These are phyloP conservation scores for Strobilomyces confusus DNA, from an alignment of 768 basidiomycete genomes.

Conservation along the genomic window DNA sequence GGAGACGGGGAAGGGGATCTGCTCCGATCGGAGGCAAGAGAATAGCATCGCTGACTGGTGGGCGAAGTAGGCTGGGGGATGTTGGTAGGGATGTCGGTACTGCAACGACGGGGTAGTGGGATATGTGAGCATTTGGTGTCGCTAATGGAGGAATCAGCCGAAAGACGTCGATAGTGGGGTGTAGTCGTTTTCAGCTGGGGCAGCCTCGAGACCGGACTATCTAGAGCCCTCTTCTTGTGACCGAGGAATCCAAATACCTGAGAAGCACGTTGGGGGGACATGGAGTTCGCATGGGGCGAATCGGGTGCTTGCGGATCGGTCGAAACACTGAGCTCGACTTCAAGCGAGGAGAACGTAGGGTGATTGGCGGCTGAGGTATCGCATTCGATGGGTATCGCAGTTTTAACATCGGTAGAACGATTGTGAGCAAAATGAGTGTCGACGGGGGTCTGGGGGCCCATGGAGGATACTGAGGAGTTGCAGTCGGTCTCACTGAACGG, in stretches of 20 bases:
- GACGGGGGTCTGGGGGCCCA: conserved; percentile 51
- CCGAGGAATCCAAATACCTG: conserved; percentile 73
- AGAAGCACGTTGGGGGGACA: conserved; percentile 64
- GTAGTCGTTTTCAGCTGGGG: conserved; percentile 27
- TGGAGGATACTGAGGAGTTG: conserved; percentile 43
- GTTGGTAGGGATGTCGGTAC: conserved; percentile 12
- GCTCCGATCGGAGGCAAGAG: conserved; percentile 12
- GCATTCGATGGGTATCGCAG: conserved; percentile 43
- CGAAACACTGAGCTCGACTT: conserved; percentile 63
- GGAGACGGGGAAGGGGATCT: conserved; percentile 8
- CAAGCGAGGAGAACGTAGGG: conserved; percentile 62
- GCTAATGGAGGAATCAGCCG: conserved; percentile 23
- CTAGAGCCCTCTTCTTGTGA: conserved; percentile 37
- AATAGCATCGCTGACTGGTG: conserved; percentile 8
- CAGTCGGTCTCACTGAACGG: conserved; percentile 42
- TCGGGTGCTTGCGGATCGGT: conserved; percentile 31
- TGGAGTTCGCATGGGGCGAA: conserved; percentile 38
- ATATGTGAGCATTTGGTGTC: conserved; percentile 23
- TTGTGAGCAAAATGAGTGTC: conserved; percentile 37
- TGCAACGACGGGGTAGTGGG: conserved; percentile 10
- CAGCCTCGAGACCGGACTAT: conserved; percentile 33
- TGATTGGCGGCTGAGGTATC: conserved; percentile 38
- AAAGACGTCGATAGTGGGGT: conserved; percentile 20
- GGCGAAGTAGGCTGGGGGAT: conserved; percentile 14
- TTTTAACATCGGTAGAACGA: conserved; percentile 34